phyloP scores from a whole-genome alignment of 176 grass and related monocot species.

The Musa schizocarpa region DNA sequence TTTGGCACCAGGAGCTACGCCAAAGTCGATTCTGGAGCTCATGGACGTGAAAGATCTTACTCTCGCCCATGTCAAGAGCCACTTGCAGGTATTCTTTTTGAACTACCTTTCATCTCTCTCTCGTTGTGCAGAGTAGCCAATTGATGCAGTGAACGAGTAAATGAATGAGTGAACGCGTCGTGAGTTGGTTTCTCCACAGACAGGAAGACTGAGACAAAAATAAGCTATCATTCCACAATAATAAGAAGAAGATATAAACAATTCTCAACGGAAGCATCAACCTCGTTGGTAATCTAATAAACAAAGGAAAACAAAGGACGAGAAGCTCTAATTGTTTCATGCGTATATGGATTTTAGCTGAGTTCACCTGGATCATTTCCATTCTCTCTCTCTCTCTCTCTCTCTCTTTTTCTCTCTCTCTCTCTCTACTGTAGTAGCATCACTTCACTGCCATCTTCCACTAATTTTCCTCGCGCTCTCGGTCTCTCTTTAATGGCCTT shows the following conservation, averaged over 20 bases:
- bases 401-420: too few relatives aligned
- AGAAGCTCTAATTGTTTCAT: neutral
- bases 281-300: neutral
- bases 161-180: neutral
- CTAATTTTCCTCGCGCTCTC: neutral
- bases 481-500: neutral
- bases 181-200: neutral
- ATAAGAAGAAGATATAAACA: neutral
- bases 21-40: slow-evolving; percentile 38
- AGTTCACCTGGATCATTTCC: neutral
- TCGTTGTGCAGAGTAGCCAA: neutral
- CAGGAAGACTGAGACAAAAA: neutral
- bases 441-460: neutral
- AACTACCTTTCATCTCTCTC: neutral
- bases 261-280: slow-evolving; percentile 8
- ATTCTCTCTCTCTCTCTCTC: too few relatives aligned
- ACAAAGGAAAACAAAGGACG: neutral
- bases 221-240: slow-evolving; percentile 22
- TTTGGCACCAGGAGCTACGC: slow-evolving; percentile 27
- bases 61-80: slow-evolving; percentile 43
- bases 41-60: slow-evolving; percentile 52
- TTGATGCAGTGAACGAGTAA: neutral
- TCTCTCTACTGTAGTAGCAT: neutral
- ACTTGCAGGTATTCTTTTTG: slow-evolving; percentile 29
- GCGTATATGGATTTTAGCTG: neutral